These are phyloP conservation scores for Penicillium daleae DNA, from an alignment of 495 filamentous ascomycete species.

Conservation along the genomic window DNA sequence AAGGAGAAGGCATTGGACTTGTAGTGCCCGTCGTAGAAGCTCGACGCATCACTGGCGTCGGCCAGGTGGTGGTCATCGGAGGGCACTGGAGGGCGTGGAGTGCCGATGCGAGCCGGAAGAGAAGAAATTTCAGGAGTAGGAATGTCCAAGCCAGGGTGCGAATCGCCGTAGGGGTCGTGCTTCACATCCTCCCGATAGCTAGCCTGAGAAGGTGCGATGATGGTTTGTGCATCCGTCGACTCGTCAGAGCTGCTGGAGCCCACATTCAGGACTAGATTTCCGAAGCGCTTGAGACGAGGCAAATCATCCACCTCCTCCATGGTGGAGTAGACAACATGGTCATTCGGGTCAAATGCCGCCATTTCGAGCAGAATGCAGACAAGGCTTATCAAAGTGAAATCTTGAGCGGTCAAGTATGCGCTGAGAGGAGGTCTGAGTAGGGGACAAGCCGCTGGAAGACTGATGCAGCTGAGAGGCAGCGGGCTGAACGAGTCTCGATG, in stretches of 20 bases:
- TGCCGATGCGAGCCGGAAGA: not conserved
- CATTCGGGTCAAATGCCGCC: not conserved
- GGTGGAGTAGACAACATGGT: not conserved
- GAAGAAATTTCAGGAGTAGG: not conserved
- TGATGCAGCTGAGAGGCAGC: not conserved
- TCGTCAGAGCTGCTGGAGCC: not conserved
- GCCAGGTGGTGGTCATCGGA: not conserved
- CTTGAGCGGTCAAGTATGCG: not conserved
- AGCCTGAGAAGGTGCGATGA: not conserved
- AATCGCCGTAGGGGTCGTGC: not conserved
- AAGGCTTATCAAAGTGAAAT: not conserved
- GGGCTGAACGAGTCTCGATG: not conserved
- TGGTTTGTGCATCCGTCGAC: not conserved
- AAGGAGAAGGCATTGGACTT: not conserved
- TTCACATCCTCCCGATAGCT: not conserved
- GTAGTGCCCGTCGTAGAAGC: slow-evolving; percentile 4
- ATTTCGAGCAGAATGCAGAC: not conserved
- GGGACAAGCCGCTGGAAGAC: not conserved
- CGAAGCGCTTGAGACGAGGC: not conserved
- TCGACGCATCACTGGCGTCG: not conserved
- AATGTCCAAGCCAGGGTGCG: not conserved
- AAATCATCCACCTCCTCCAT: not conserved
- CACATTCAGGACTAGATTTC: not conserved
- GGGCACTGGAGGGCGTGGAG: not conserved
- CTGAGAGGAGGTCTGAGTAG: not conserved